Base-by-base conservation (phyloP, 2,329 filamentous ascomycete species). In the Grosmannia huntii region DNA sequence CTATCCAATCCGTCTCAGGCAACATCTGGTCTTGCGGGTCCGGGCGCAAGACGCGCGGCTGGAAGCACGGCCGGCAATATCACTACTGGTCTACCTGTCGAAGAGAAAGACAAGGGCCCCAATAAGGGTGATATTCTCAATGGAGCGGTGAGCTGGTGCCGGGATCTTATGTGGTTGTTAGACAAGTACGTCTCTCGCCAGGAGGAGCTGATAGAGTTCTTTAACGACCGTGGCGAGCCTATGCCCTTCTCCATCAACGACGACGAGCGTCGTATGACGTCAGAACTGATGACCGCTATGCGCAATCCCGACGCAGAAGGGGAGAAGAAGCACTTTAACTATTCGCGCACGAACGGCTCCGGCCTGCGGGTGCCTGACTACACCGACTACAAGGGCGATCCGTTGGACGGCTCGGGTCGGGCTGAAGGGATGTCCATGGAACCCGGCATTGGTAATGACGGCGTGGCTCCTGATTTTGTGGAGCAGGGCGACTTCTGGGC, bases 41-140 rank as follows among this genome's bases (percentile, higher is more conserved):
- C 89, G 27, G 88, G 85, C 63, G 90, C 89, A 48, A 83, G 90
- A 63, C 84, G 91, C 62, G 90, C 90, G 33, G 83, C 86, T 36
- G 83, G 85, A 56, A 78, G 77, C n/a, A 72, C 71, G 7, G 78
- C 84, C 7, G 87, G 87, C 44, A 95, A 88, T 68, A 96, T 96
- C 66, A 96, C 90, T 6, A 92, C 92, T 63, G 90, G 91, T 16
- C 80, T 97, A 33, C 92, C 94, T 0, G 81, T 95, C 41, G 94
- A 99, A 66, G 94, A 97, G 65, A 97, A 97, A 70, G 94, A 99
- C 74, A 97, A 97, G 69, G 94, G 94, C 0, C 94, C 94, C 6
- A 97, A 97, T 77, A 99, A 99, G 75, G 94, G 94, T 54, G 94
- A 99, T 66, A 97, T 99, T 60, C 85, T 99, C 66, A 97, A 97